A percentile compares a stretch with the other conserved stretches of the same genome.
These are phyloP conservation scores for Dendrobium nobile DNA, from an alignment of 106 monocot genomes.

Conservation along the genomic window DNA sequence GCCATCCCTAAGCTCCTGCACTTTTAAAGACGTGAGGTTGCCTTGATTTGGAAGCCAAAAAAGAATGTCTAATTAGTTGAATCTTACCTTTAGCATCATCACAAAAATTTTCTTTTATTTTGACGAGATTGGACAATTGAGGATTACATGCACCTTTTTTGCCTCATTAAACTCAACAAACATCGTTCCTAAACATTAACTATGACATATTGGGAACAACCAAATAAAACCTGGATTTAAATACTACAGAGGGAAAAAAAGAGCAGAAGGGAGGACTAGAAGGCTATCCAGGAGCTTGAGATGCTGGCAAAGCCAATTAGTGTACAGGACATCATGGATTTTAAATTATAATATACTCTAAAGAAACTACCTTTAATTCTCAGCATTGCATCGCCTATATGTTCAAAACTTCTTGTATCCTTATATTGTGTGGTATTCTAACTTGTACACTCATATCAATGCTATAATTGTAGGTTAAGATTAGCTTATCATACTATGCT, in stretches of 20 bases:
- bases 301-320: background rate
- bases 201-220: background rate
- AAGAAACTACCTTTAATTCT: background rate
- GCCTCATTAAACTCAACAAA: background rate
- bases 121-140: background rate
- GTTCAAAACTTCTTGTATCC: background rate
- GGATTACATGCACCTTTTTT: background rate
- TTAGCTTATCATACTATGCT: too few species aligned
- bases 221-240: background rate
- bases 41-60: background rate
- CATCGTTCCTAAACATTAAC: background rate
- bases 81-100: background rate
- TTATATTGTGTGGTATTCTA: background rate
- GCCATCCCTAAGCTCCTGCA: too few species aligned
- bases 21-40: background rate
- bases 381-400: background rate
- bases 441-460: background rate
- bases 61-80: background rate
- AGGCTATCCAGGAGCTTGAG: background rate
- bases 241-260: too few species aligned
- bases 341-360: background rate
- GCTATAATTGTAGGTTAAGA: background rate
- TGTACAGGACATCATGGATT: background rate
- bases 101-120: background rate
- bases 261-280: too few species aligned